A percentile compares a stretch with the other conserved stretches of the same genome.
These are phyloP conservation scores for Carex pumila DNA, from an alignment of 176 grass and related monocot species.

Conservation along the genomic window DNA sequence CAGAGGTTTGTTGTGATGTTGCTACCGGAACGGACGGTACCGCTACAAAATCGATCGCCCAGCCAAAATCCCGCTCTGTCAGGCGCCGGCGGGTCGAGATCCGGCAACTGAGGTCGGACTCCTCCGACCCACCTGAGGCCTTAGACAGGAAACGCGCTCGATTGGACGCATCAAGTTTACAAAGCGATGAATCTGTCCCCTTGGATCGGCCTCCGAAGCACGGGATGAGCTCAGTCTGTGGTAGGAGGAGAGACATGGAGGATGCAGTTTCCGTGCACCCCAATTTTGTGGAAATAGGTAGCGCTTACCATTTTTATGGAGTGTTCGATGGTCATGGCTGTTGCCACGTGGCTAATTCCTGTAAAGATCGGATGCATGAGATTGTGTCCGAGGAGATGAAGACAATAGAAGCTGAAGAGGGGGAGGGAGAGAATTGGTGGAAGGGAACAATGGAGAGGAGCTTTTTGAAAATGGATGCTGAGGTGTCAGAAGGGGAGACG, in stretches of 20 bases:
- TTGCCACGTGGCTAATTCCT: conserved; percentile 44
- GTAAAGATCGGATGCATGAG: conserved; percentile 45
- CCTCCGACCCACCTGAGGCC: not conserved
- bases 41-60: not conserved
- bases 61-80: not conserved
- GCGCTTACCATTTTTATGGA: conserved; percentile 40
- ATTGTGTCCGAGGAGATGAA: conserved; percentile 44
- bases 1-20: conserved; percentile 47
- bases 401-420: conserved; percentile 5
- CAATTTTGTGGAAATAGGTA: conserved; percentile 27
- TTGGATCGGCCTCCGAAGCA: conserved; percentile 34
- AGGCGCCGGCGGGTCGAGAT: conserved; percentile 33
- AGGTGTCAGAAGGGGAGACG: not conserved
- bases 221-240: conserved; percentile 40
- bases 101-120: not conserved
- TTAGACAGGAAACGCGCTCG: not conserved
- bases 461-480: conserved; percentile 45
- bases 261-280: conserved; percentile 39
- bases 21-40: conserved; percentile 9
- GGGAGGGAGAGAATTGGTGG: conserved; percentile 27
- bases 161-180: not conserved
- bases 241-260: conserved; percentile 51
- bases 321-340: conserved; percentile 61
- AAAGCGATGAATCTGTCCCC: not conserved
- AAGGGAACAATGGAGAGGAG: conserved; percentile 39